phyloP scores from a whole-genome alignment of 1,284 basidiomycete genomes.

The Pulveroboletus ridleyi region DNA sequence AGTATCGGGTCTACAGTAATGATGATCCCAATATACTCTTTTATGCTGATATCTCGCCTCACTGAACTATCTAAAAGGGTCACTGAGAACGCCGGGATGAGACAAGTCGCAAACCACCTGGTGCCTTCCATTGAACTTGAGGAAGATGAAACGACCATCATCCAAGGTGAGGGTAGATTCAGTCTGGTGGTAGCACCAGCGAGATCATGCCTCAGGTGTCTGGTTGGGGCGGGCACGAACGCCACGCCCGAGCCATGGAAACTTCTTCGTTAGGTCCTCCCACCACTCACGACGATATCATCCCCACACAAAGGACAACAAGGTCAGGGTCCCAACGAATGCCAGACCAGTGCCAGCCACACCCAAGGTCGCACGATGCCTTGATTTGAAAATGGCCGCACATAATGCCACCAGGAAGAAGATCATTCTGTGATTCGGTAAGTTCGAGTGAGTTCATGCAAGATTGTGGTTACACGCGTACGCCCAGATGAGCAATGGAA shows the following conservation, averaged over 20 bases:
- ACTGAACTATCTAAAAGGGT: no score
- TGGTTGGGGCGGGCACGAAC: neutral
- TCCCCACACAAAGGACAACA: neutral
- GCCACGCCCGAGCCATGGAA: neutral
- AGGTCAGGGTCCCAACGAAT: neutral
- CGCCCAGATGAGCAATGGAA: conserved; percentile 6
- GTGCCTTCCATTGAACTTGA: no score
- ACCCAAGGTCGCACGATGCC: neutral
- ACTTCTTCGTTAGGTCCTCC: no score
- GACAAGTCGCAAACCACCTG: no score
- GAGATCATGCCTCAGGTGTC: neutral
- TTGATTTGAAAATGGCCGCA: no score
- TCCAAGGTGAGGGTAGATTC: neutral
- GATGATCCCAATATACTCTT: no score
- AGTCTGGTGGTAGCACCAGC: neutral
- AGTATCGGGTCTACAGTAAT: no score
- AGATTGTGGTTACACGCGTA: neutral
- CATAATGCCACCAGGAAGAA: no score
- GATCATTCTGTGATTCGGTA: no score
- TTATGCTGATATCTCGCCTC: no score
- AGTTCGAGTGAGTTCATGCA: neutral
- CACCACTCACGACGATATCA: neutral
- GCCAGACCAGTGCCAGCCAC: neutral
- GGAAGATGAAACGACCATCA: no score
- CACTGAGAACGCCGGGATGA: no score